phyloP scores from a whole-genome alignment of 2,329 filamentous ascomycete species.

The Tolypocladium ophioglossoides region DNA sequence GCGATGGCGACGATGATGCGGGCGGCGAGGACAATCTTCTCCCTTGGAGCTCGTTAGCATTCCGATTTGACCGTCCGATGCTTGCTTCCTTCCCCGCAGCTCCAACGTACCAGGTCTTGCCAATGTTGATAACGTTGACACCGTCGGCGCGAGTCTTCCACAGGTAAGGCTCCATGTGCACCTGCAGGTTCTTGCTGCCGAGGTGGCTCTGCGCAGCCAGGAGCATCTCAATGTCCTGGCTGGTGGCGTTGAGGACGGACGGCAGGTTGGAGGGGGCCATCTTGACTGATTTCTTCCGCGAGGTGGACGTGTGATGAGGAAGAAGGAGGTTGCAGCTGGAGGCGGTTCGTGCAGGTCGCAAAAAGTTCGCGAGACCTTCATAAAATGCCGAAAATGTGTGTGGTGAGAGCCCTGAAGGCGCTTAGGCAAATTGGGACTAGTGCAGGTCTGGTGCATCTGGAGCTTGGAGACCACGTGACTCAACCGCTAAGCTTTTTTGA shows the following conservation, averaged over 20 bases:
- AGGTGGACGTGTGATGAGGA: slow-evolving; percentile 17
- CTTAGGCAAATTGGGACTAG: slow-evolving; percentile 17
- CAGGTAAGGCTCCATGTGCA: slow-evolving; percentile 99
- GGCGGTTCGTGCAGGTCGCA: slow-evolving; percentile 15
- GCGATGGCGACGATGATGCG: slow-evolving; percentile 98
- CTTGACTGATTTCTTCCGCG: slow-evolving; percentile 45
- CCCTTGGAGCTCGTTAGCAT: slow-evolving; percentile 45
- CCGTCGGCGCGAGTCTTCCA: slow-evolving; percentile 99
- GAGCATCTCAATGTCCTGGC: slow-evolving; percentile 98
- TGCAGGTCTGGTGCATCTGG: accelerated
- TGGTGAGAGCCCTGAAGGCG: slow-evolving; percentile 22
- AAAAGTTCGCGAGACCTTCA: slow-evolving; percentile 32
- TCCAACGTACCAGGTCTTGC: slow-evolving; percentile 88
- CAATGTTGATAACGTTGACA: slow-evolving; percentile 98
- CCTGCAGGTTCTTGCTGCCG: slow-evolving; percentile 98
- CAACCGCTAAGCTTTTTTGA: slow-evolving; percentile 9
- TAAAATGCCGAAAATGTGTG: slow-evolving; percentile 30
- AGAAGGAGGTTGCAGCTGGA: slow-evolving; percentile 16
- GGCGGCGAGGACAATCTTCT: slow-evolving; percentile 98
- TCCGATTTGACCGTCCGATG: background rate
- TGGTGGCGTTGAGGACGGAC: slow-evolving; percentile 90
- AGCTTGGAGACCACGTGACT: slow-evolving; percentile 21
- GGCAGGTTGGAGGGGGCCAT: slow-evolving; percentile 96
- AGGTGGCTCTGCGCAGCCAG: slow-evolving; percentile 94
- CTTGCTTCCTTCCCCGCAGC: background rate